Evolutionary conservation across 495 filamentous ascomycete genomes (phyloP), one percentile per base, ranked within the genome.

Genomic region (Trichoderma parareesei): DNA sequence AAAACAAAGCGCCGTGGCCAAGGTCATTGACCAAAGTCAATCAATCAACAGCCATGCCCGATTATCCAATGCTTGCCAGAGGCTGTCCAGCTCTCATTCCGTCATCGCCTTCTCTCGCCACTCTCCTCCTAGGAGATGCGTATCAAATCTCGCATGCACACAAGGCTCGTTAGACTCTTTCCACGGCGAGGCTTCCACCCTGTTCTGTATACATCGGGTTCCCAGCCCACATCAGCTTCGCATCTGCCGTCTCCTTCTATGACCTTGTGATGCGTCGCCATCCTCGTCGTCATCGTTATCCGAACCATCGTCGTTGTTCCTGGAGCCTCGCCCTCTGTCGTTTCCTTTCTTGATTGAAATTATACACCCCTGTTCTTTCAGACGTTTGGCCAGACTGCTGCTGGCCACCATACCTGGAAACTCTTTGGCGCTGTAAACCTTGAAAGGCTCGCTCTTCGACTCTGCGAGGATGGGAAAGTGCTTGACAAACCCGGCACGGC

Each of bases 361-460:
- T 44, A 89, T 79, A 67, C 88, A 88, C 38, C 89, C 89, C 76
- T 92, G 89, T 68, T 85, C 78, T 72, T 90, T 89, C 63, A 92
- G 74, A 38, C 82, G 77, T 72, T 88, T 88, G 37, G 88, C 89
- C 41, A 92, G 71, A 33, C 79, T 75, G 35, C 87, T 89, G 71
- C 86, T 89, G 0, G 87, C 86, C 63, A 86, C 79, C 94, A 98
- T 97, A 8, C 94, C 93, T 0, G 91, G 91, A 67, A 98, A 98
- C 73, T 97, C 93, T 72, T 97, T 97, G n/a, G 93, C 92, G 20
- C 91, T 91, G 73, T 88, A 97, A 27, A 97, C 94, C 33, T 87
- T 86, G 72, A 98, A 97, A 9, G 86, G 78, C 49, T 91, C 87
- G 66, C 88, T 93, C 83, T 90, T 86, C 16, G 82, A 82, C 40